These are phyloP conservation scores for Cladosporium sp. DNA, from an alignment of 2,329 filamentous ascomycete species.

Conservation along the genomic window DNA sequence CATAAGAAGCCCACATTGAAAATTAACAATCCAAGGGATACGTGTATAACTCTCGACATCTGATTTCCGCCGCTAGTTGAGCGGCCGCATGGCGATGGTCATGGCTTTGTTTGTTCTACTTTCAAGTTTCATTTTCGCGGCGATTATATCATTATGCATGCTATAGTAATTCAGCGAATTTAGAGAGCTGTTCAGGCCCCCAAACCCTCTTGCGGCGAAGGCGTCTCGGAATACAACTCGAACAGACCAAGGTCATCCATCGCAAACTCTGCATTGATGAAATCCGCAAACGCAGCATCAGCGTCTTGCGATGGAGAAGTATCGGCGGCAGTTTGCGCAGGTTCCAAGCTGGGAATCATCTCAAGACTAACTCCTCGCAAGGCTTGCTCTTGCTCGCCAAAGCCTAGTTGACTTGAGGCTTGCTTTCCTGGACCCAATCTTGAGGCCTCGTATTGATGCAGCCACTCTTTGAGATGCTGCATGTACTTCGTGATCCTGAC, in stretches of 20 bases:
- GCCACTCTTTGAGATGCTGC: conserved; percentile 5
- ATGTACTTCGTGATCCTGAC: background rate
- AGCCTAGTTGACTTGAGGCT: background rate
- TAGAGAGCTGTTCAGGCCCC: background rate
- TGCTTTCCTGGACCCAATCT: background rate
- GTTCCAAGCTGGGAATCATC: background rate
- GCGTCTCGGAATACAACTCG: background rate
- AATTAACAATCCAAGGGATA: too few relatives aligned
- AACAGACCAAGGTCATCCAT: conserved; percentile 7
- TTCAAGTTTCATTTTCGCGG: too few relatives aligned
- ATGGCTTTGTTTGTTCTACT: too few relatives aligned
- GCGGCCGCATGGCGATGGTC: too few relatives aligned
- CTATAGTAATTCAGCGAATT: too few relatives aligned
- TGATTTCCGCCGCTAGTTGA: too few relatives aligned
- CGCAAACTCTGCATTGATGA: conserved; percentile 1
- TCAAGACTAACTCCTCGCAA: background rate
- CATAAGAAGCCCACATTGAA: too few relatives aligned
- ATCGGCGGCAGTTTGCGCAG: too few relatives aligned
- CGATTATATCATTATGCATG: too few relatives aligned
- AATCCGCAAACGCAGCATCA: background rate
- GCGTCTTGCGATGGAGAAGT: too few relatives aligned
- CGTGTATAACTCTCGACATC: too few relatives aligned
- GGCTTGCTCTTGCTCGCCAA: background rate
- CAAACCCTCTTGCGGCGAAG: background rate
- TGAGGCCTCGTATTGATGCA: conserved; percentile 10